Percentiles rank a stretch among this genome's conserved stretches.
Evolutionary conservation across 768 basidiomycete genomes (phyloP).

Genomic region (Suillus fuscotomentosus): DNA sequence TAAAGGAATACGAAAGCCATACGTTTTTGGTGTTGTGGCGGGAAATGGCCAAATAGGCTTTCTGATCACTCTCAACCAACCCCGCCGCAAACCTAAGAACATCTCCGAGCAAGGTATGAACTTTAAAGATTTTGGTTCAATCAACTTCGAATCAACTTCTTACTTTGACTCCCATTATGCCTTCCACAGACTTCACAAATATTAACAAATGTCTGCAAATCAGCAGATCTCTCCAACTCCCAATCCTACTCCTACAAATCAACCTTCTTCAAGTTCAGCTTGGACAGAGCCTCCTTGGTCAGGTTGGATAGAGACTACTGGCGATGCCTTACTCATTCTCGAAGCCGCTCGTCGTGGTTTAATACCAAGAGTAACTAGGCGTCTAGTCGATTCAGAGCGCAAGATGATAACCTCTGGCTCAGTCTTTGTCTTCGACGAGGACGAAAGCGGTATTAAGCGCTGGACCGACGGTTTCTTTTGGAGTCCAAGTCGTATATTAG

Average conservation of each 20-base stretch:
- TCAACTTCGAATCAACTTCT: slow-evolving; percentile 41
- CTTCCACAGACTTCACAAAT: slow-evolving; percentile 14
- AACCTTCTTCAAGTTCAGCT: slow-evolving; percentile 39
- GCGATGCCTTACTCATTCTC: slow-evolving; percentile 94
- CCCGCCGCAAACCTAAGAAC: slow-evolving; percentile 59
- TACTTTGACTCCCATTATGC: slow-evolving; percentile 14
- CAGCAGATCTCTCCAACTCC: slow-evolving; percentile 26
- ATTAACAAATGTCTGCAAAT: slow-evolving; percentile 31
- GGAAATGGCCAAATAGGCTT: slow-evolving; percentile 30
- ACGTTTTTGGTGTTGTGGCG: slow-evolving; percentile 27
- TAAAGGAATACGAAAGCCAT: slow-evolving; percentile 2
- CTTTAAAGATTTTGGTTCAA: slow-evolving; percentile 34
- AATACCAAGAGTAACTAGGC: slow-evolving; percentile 88
- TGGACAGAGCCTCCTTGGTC: slow-evolving; percentile 91
- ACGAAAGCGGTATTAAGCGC: slow-evolving; percentile 94
- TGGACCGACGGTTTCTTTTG: slow-evolving; percentile 99
- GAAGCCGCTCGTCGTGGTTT: slow-evolving; percentile 89
- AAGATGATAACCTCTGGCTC: slow-evolving; percentile 92
- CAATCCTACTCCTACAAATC: slow-evolving; percentile 15
- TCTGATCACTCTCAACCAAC: slow-evolving; percentile 37
- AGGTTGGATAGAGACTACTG: slow-evolving; percentile 94
- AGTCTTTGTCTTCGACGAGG: slow-evolving; percentile 97
- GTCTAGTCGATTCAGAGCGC: slow-evolving; percentile 89
- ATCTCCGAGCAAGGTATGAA: slow-evolving; percentile 45
- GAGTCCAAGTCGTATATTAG: slow-evolving; percentile 90